Evolutionary conservation across 495 filamentous ascomycete species (phyloP), one percentile per base, ranked within the genome.

Genomic region (Aspergillus coremiiformis): DNA sequence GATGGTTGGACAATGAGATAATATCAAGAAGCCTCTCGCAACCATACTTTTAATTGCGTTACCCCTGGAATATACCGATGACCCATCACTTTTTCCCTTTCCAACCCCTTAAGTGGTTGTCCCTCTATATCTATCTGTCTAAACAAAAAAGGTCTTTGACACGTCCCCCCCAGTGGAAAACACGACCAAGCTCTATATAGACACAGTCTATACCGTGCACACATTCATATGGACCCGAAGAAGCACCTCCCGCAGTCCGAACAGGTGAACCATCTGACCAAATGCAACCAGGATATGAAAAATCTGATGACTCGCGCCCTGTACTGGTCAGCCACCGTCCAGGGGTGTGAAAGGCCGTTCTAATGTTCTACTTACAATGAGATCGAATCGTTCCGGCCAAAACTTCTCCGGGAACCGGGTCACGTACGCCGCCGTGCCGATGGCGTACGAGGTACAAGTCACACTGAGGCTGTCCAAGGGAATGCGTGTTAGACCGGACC

Each of bases 341-440:
- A 24, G 19, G 5, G 22, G n/a, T 11, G 24, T 6, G 4, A 24
- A 9, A 12, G 10, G 0, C 41, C 7, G 15, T 8, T 8, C 8
- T 4, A 8, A 27, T 8, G 8, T 27, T 27, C 4, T 4, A 33
- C 46, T n/a, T 49, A 49, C 46, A 6, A 49, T 15, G 7, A 49
- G 7, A 39, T 49, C 46, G 24, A 49, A 49, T 12, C 30, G 17
- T 6, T 26, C 7, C 1, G 32, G 46, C 29, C 29, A 49, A 8
- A 23, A 39, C 32, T 14, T 39, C 29, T 49, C 46, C 30, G 46
- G 46, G n/a, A 49, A 49, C 20, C 46, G 32, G 5, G 46, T 23
- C 1, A 49, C 30, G 5, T 49, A 49, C 7, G 17, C 46, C 30
- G 14, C 17, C 1, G 46, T 49, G 11, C 46, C 46, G 5, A 24